phyloP scores from a whole-genome alignment of 768 basidiomycete genomes.

The Cystofilobasidium bisporidii region DNA sequence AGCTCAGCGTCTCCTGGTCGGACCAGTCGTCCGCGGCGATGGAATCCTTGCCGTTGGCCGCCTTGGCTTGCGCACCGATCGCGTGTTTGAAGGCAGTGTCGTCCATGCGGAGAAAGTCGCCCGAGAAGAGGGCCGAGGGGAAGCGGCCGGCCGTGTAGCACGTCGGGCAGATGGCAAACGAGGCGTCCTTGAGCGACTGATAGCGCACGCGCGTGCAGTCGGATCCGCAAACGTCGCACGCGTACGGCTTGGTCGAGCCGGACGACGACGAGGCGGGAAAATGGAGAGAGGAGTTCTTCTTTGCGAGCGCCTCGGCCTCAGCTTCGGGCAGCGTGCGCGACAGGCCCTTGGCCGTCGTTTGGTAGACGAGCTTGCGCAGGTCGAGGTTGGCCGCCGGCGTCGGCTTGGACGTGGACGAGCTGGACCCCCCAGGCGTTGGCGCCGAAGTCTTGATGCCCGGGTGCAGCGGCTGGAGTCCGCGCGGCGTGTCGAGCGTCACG shows the following conservation, averaged over 20 bases:
- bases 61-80: conserved; percentile 5
- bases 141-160: conserved; percentile 97
- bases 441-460: conserved; percentile 42
- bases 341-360: conserved; percentile 67
- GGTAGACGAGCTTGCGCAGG: conserved; percentile 77
- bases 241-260: conserved; percentile 47
- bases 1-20: conserved; percentile 75
- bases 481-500: conserved; percentile 90
- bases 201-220: conserved; percentile 85
- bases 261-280: conserved; percentile 43
- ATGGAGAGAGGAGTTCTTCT: conserved; percentile 42
- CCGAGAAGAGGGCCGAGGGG: conserved; percentile 89
- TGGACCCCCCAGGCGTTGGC: conserved; percentile 22
- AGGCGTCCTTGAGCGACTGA: conserved; percentile 76
- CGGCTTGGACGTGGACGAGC: conserved; percentile 30
- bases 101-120: conserved; percentile 81
- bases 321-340: conserved; percentile 56
- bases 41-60: not conserved
- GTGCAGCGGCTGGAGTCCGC: conserved; percentile 84
- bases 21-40: conserved; percentile 62
- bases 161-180: conserved; percentile 77
- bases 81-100: conserved; percentile 41
- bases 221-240: conserved; percentile 88
- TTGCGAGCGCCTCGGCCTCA: conserved; percentile 60
- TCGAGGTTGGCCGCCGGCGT: conserved; percentile 60